Evolutionary conservation across 371 early-diverging fungal species (phyloP), one percentile per base, ranked within the genome.

Genomic region (Rhizomucor miehei): DNA sequence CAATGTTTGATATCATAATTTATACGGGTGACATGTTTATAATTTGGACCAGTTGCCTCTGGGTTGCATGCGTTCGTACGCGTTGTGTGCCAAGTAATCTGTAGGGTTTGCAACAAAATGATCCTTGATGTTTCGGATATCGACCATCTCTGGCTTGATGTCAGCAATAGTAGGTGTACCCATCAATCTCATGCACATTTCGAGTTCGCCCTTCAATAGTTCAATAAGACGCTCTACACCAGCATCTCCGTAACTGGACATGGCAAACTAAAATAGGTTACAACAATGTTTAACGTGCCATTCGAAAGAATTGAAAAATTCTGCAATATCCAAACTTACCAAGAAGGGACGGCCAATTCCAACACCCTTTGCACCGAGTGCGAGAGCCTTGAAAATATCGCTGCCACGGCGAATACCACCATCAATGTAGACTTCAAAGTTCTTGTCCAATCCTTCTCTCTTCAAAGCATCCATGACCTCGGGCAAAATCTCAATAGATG

Each of bases 291-390:
- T 70, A 17, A 68, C 55, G 65, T 25, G 69, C 34, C 1, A 66
- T 21, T 1, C 21, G n/a, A 14, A 21, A 6, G 4, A 36, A 44
- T 19, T 14, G 3, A 44, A 38, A 2, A 46, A 6, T 6, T 11
- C 47, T 17, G 21, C 8, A 24, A 45, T 34, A 20, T 2, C n/a
- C 10, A 35, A 53, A 56, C 67, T 60, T 75, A 72, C 75, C 66
- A 93, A 49, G 82, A 79, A 57, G 67, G 98, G 98, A 25, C 98
- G 79, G 6, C 95, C 98, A 55, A 95, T 80, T 49, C 93, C 93
- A 38, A 96, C 95, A n/a, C 90, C 96, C 48, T 84, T 85, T 1
- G 98, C 98, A 20, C 98, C 98, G 17, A 96, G 71, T 1, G 97
- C 97, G 55, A 97, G 74, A 0, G 96, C 96, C 77, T 97, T 97